Evolutionary conservation across 768 basidiomycete species (phyloP).

Genomic region (Lactarius vividus): DNA sequence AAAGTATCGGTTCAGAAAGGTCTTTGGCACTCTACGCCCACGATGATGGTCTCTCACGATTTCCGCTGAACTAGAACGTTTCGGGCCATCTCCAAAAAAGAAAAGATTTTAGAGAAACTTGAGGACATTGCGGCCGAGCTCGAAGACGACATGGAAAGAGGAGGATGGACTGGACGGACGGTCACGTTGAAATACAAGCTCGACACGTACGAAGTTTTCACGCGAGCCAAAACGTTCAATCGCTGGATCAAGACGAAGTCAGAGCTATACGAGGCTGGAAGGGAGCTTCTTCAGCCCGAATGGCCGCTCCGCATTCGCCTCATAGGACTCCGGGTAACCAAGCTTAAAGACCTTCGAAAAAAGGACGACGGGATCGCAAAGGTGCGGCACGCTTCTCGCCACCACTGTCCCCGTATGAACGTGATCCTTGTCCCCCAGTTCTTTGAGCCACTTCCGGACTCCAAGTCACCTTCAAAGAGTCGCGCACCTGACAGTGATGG

Average conservation of each 20-base stretch:
- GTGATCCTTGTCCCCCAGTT: constrained; percentile 44
- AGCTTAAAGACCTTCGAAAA: constrained; percentile 76
- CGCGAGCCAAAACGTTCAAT: constrained; percentile 77
- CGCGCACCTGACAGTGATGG: constrained; percentile 33
- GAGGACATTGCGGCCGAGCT: constrained; percentile 80
- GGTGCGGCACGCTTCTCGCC: constrained; percentile 41
- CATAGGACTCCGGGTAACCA: constrained; percentile 86
- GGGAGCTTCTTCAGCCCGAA: constrained; percentile 77
- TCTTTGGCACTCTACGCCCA: constrained; percentile 30
- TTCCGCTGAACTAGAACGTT: constrained; percentile 61
- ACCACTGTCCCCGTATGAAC: neutral
- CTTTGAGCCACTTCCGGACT: constrained; percentile 43
- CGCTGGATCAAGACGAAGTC: constrained; percentile 72
- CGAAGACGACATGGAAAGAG: constrained; percentile 71
- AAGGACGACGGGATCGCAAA: constrained; percentile 61
- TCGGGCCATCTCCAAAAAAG: constrained; percentile 58
- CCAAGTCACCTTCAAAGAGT: constrained; percentile 40
- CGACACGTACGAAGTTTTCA: constrained; percentile 84
- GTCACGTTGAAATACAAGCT: constrained; percentile 93
- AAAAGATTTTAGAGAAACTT: constrained; percentile 70
- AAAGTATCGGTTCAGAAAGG: constrained; percentile 92
- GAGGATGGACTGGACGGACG: constrained; percentile 84
- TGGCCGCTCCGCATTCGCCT: constrained; percentile 77
- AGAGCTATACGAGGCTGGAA: constrained; percentile 78
- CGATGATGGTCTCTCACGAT: neutral